Evolutionary conservation across 83 land plant species (phyloP), one percentile per base, ranked within the genome.

Genomic region (Thuja plicata): DNA sequence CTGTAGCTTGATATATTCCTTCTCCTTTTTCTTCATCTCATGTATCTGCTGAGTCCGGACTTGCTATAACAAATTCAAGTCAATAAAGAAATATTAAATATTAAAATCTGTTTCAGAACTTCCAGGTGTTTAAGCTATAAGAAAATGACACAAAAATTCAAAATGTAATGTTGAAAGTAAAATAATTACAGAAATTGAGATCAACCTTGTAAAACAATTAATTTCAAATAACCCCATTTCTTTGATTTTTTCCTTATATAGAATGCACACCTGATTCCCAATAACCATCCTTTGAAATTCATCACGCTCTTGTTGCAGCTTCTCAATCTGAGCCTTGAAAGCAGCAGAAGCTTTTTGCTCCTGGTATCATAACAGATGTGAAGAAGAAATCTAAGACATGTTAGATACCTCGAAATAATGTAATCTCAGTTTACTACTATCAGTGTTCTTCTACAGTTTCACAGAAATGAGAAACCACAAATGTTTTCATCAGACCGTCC

Each of bases 1-100:
- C 99, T 98, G 99, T 88, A 98, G 89, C 91, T 97, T 98, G 62
- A 97, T 91, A 88, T 97, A 97, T 82, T 98, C 99, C 89, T 98
- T 98, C 87, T 98, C 99, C 87, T 93, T 98, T 88, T 97, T 98
- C 95, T 97, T 98, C 98, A 98, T 94, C 87, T 98, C 99, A 92
- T 98, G 99, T 62, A 94, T 88, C 87, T 96, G 99, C 88, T 98
- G 99, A 85, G 96, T 94, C 74, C 96, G 94, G 21, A 94, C 97
- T 98, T 98, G 99, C 99, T 98, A 89, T 1, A 46, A 30, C 37
- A 66, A 62, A 27, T 60, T 60, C 10, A 27, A 54, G 30, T 85
- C 9, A 80, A 79, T 13, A 50, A n/a, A 88, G 57, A 48, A 21
- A 76, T 8, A 77, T 62, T n/a, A n/a, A n/a, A n/a, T n/a, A n/a